Evolutionary conservation across 352 stramenopile genomes (phyloP).

Genomic region (Pythium angustatum): DNA sequence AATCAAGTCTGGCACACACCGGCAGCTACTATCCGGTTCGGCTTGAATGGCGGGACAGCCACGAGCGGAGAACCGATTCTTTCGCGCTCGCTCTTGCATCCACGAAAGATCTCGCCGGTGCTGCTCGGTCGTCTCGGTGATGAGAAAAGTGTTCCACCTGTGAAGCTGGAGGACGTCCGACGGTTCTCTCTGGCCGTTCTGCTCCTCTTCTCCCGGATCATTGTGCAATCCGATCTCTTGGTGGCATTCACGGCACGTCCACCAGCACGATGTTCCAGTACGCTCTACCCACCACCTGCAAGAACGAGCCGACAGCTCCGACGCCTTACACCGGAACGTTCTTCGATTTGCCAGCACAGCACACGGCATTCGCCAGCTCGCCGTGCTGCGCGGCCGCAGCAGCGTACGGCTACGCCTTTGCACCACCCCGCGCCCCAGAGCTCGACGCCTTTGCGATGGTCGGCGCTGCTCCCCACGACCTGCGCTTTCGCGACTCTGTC

Average conservation of each 20-base stretch:
- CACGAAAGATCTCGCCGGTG: too few species aligned
- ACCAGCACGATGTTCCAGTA: constrained; percentile 3
- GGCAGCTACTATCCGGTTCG: too few species aligned
- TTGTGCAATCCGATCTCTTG: not conserved
- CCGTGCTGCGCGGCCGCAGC: not conserved
- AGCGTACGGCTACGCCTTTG: not conserved
- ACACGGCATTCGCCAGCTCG: not conserved
- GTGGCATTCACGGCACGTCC: too few species aligned
- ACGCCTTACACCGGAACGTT: not conserved
- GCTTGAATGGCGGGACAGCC: too few species aligned
- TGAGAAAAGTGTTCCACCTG: too few species aligned
- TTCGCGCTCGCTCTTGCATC: too few species aligned
- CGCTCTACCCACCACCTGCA: not conserved
- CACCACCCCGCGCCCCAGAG: not conserved
- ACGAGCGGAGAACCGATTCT: too few species aligned
- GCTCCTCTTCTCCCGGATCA: not conserved
- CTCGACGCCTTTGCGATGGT: not conserved
- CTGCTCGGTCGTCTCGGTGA: too few species aligned
- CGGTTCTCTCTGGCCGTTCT: too few species aligned
- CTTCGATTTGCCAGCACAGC: not conserved
- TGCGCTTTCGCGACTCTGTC: not conserved
- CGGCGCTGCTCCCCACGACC: not conserved
- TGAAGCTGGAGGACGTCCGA: too few species aligned
- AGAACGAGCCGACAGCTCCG: not conserved
- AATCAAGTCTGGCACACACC: too few species aligned